phyloP scores from a whole-genome alignment of 176 grass and related monocot species.

The Rhipidocladum racemiflorum region DNA sequence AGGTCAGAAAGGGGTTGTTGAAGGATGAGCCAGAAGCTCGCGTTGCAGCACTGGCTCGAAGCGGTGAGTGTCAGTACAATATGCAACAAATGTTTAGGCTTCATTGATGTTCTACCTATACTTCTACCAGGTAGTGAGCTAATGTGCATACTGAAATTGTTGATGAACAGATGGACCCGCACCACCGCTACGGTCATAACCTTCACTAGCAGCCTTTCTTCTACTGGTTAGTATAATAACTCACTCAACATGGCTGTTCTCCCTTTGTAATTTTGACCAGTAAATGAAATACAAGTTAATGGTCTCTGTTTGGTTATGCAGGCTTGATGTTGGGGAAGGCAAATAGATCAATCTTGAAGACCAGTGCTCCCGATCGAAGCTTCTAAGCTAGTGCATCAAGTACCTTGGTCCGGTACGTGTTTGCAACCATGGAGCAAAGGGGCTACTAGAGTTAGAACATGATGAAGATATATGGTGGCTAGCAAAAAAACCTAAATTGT shows the following conservation, averaged over 20 bases:
- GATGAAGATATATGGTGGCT: not conserved
- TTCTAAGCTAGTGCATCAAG: conserved; percentile 83
- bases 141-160: conserved; percentile 18
- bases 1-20: conserved; percentile 76
- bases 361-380: conserved; percentile 60
- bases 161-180: conserved; percentile 71
- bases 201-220: conserved; percentile 93
- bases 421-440: not conserved
- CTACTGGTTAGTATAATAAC: conserved; percentile 59
- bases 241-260: not conserved
- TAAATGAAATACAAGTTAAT: conserved; percentile 15
- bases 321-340: conserved; percentile 89
- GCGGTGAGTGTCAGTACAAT: conserved; percentile 43
- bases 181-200: conserved; percentile 89
- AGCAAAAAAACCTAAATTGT: not conserved
- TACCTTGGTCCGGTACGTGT: conserved; percentile 86
- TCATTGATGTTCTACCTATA: not conserved
- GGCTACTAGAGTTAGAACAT: not conserved
- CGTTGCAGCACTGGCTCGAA: conserved; percentile 85
- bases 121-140: not conserved
- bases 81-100: not conserved
- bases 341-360: conserved; percentile 73
- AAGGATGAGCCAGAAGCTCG: conserved; percentile 80
- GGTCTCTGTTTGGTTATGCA: not conserved
- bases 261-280: not conserved